Base-by-base conservation (phyloP, 2,329 filamentous ascomycete genomes). In the Hymenoscyphus fructigenus region DNA sequence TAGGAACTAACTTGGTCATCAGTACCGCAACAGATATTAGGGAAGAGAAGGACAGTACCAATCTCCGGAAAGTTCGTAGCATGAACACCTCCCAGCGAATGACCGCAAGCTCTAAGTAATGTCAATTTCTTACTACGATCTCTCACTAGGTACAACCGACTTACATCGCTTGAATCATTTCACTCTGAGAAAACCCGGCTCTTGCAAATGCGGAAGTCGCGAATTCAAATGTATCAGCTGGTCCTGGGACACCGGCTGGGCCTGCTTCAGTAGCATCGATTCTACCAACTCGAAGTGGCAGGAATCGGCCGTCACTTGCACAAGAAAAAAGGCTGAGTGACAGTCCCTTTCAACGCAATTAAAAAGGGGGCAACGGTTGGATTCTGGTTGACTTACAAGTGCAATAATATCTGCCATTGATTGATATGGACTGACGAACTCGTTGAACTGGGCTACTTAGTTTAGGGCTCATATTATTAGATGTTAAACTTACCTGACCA, bases 201-300 rank as follows among this genome's bases (percentile, higher is more conserved):
- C 53, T 68, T 3, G 65, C 67, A 65, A 73, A 72, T 17, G 62
- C 59, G n/a, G 57, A 59, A n/a, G 61, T 41, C 1, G 65, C 60
- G n/a, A 60, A 60, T 15, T 56, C 62, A 14, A 71, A 61, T 47
- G 47, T 12, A 17, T 67, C 65, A 9, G 61, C 34, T 14, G 70
- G 69, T 20, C 53, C 56, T 14, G 69, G 69, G 15, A 73, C 71
- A 15, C 70, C 70, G 9, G 57, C 5, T 38, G 68, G 68, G 5
- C 68, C 70, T 2, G 70, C 53, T 17, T 38, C 64, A 9, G 59
- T 63, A n/a, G 83, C 71, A 66, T 73, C 71, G 26, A 70, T 72
- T 17, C 71, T 62, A 12, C 71, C 71, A 41, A 62, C 67, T 26
- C 70, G 64, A 12, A 71, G 55, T n/a, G 61, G 53, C 15, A 72